Evolutionary conservation across 2,329 filamentous ascomycete species (phyloP), one percentile per base, ranked within the genome.

Genomic region (Teratosphaeria epicoccoides): DNA sequence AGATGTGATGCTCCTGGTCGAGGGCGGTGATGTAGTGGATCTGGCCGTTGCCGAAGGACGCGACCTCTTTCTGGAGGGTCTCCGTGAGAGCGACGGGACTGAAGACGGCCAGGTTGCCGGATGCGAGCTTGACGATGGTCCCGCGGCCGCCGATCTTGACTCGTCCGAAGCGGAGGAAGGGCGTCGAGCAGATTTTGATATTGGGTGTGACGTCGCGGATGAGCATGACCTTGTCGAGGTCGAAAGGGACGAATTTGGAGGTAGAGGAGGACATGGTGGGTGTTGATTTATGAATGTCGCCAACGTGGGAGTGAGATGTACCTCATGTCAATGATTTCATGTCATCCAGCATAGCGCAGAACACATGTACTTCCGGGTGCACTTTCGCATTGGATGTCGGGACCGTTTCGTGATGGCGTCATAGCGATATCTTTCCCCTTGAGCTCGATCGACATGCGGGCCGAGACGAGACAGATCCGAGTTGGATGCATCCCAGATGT

Each of bases 1-100:
- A 94, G 67, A 98, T 88, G 77, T 98, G 93, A 70, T 98, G 93
- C 73, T 98, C 89, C 49, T 87, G 77, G 68, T 98, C 93, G 1
- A 85, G 81, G 0, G 93, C 91, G 24, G 91, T 76, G 59, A 98
- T 83, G 76, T 97, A 97, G 59, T 78, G 80, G 49, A 96, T 81
- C 43, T 81, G 77, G 47, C 83, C 83, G 24, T 43, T 54, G 12
- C 54, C 60, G 10, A 59, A 48, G 23, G 43, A 26, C 17, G 50
- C 24, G 51, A 76, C 54, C 24, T 73, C 68, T n/a, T 81, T 73
- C 66, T 84, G 81, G 37, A 89, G 83, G 52, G 84, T 81, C 2
- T 84, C 78, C 2, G 90, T 97, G 51, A 96, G 78, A 12, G 85
- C 86, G 20, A 93, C 87, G 17, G 93, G 93, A 0, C 89, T 95